These are phyloP conservation scores for Pinus tabuliformis DNA, from an alignment of 75 land plant species.

Conservation along the genomic window DNA sequence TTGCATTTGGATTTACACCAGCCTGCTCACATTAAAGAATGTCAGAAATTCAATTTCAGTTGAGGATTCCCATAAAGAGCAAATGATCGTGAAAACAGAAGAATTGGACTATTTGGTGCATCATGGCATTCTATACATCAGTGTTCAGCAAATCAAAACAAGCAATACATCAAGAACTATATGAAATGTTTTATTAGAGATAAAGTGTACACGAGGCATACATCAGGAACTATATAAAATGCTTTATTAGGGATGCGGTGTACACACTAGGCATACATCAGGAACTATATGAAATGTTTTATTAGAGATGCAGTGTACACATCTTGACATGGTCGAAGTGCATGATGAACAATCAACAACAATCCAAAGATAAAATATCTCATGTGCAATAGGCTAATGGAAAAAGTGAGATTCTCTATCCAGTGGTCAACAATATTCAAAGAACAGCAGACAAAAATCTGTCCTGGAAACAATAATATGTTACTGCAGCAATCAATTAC, in stretches of 20 bases:
- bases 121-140: not conserved
- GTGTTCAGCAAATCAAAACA: not conserved
- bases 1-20: slow-evolving; percentile 25
- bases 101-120: not conserved
- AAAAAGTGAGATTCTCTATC: not conserved
- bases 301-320: not conserved
- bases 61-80: not conserved
- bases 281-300: too few relatives aligned
- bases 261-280: not conserved
- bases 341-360: not conserved
- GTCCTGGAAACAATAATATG: not conserved
- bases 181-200: too few relatives aligned
- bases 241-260: not conserved
- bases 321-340: not conserved
- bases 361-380: too few relatives aligned
- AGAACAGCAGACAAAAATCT: not conserved
- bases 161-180: not conserved
- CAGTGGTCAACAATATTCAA: not conserved
- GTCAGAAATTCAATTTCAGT: not conserved
- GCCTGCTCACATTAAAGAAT: slow-evolving; percentile 20
- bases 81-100: not conserved
- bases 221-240: not conserved
- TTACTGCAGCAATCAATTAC: not conserved
- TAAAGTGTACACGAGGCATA: not conserved
- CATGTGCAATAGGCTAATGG: not conserved